Percentiles rank a stretch among this genome's conserved stretches.
phyloP scores from a whole-genome alignment of 192 early-diverging fungal species.

The Entomortierella parvispora region DNA sequence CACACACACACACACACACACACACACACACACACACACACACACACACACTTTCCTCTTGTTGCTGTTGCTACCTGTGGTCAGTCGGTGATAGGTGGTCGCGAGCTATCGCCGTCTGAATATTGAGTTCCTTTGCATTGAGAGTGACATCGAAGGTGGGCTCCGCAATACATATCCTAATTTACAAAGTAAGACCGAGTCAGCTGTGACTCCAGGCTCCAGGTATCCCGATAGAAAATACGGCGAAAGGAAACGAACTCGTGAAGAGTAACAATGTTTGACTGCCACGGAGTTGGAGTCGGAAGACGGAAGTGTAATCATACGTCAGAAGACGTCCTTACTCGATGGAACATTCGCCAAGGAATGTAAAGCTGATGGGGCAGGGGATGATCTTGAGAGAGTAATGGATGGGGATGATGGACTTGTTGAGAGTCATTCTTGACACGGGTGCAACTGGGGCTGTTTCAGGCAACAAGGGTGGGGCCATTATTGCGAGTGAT shows the following conservation, averaged over 20 bases:
- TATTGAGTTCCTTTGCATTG: conserved; percentile 70
- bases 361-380: conserved; percentile 75
- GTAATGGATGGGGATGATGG: conserved; percentile 78
- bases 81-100: conserved; percentile 12
- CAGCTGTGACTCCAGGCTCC: too few species aligned
- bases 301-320: too few species aligned
- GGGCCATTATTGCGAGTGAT: too few species aligned
- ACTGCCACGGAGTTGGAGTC: too few species aligned
- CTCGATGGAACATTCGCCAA: conserved; percentile 74
- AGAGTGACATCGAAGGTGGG: conserved; percentile 61
- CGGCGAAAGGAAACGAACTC: neutral
- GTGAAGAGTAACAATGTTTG: too few species aligned
- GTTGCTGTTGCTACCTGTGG: conserved; percentile 47
- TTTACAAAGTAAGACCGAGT: too few species aligned
- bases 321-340: too few species aligned
- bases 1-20: neutral
- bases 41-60: neutral
- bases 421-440: conserved; percentile 24
- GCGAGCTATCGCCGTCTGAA: conserved; percentile 49
- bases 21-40: neutral
- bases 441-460: neutral
- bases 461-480: too few species aligned
- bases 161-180: conserved; percentile 60
- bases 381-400: conserved; percentile 72
- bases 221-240: neutral